These are phyloP conservation scores for Ajuga chamaepitys DNA, from an alignment of 257 asterid species.

Conservation along the genomic window DNA sequence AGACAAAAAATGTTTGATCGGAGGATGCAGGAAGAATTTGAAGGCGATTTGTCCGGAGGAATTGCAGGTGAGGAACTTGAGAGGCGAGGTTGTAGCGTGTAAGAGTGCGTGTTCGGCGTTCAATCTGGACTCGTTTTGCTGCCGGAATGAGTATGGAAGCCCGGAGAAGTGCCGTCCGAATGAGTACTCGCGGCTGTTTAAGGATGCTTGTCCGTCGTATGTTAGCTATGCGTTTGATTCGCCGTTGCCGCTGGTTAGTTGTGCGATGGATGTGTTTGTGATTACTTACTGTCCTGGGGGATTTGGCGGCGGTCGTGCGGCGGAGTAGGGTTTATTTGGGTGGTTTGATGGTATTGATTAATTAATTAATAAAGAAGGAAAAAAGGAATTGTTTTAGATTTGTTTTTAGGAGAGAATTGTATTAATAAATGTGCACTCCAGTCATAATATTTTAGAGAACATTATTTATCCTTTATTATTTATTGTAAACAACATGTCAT, in stretches of 20 bases:
- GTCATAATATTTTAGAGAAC: too few relatives aligned
- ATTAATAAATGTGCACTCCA: too few relatives aligned
- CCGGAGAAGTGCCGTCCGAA: conserved; percentile 62
- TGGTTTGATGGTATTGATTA: background rate
- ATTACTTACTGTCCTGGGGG: conserved; percentile 69
- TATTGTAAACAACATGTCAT: too few relatives aligned
- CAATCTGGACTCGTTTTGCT: conserved; percentile 56
- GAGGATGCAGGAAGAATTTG: conserved; percentile 45
- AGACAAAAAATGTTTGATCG: conserved; percentile 31
- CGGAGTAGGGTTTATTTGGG: conserved; percentile 8
- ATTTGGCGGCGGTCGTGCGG: conserved; percentile 18
- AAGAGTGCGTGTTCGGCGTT: conserved; percentile 81
- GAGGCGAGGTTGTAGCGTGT: conserved; percentile 70
- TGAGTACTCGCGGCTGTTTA: conserved; percentile 55
- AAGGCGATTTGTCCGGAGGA: conserved; percentile 49
- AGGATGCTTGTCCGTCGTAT: conserved; percentile 68
- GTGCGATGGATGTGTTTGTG: conserved; percentile 42
- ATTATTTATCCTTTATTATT: too few relatives aligned
- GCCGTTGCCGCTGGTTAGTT: conserved; percentile 53
- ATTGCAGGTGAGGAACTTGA: conserved; percentile 31
- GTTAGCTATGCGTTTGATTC: conserved; percentile 61
- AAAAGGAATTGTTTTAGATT: background rate
- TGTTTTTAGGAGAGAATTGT: too few relatives aligned
- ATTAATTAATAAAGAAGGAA: background rate
- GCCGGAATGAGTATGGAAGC: conserved; percentile 55